Base-by-base conservation (phyloP, 805 yeast species). In the Jamesozyma piceae region DNA sequence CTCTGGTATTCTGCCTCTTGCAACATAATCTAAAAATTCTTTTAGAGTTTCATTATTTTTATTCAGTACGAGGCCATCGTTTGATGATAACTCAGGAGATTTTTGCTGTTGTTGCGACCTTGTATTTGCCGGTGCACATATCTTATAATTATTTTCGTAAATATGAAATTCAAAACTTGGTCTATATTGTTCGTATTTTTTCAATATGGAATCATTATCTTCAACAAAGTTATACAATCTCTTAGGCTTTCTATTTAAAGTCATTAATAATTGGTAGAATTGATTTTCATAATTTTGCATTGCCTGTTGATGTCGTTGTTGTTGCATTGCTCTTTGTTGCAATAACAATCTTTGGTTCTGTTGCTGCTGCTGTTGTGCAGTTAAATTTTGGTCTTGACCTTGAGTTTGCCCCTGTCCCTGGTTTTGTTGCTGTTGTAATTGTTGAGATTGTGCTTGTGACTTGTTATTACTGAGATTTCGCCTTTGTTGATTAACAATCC, bases 81-180 rank as follows among this genome's bases (percentile, higher is more conserved):
- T 57, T 4, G 58, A 49, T 3, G 58, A 48, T 15, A 53, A 37
- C 37, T 59, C 60, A 6, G 60, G 59, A 2, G 53, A 45, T 55
- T 72, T 74, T 32, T 55, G 63, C 54, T 54, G 58, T 43, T 55
- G 59, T 39, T 57, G 62, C 31, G 58, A 40, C 38, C 65, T 49
- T 19, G 63, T 53, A 41, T 60, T 60, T 10, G 64, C 63, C 40
- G 83, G 90, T 49, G 84, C 85, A 48, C 95, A 94, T 66, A 90
- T 89, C 47, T 95, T 75, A 61, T 80, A 90, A 63, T 89, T 95
- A 43, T 86, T 87, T 53, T 87, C 92, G 63, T 85, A 89, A 20
- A 90, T 87, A 55, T 90, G 97, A 54, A 90, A 80, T 49, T 80
- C 95, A 45, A 90, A 64, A 32, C 95, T 83, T 6, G 96, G 82